Percentiles rank a stretch among this genome's conserved stretches.
Conservation (phyloP, 2,329 filamentous ascomycete species). For the Tolypocladium ovalisporum region DNA sequence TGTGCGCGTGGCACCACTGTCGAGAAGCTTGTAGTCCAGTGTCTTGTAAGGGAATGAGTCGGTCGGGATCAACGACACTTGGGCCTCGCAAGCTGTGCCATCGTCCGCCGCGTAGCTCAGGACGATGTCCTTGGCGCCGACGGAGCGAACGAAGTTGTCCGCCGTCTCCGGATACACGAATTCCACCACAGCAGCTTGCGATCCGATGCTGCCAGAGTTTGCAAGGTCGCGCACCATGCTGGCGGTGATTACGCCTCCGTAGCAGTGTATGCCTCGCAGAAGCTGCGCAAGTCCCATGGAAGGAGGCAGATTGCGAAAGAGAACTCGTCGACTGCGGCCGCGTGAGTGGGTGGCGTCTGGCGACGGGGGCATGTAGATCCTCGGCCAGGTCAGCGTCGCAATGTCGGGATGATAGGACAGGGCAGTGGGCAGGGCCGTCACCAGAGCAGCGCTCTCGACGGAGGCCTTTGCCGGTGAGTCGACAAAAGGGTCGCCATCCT, state of each 20-base stretch:
- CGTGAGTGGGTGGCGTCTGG: accelerated
- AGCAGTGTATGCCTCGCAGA: conserved; percentile 7
- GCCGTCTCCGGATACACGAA: conserved; percentile 6
- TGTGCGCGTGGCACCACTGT: conserved; percentile 1
- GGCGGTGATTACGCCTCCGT: conserved; percentile 5
- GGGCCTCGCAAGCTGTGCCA: background rate
- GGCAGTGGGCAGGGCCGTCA: background rate
- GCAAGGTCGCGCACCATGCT: background rate
- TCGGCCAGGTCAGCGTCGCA: background rate
- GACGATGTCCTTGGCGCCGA: background rate
- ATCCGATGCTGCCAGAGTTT: background rate
- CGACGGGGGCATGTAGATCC: background rate
- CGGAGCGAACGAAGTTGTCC: background rate
- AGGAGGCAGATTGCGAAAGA: conserved; percentile 12
- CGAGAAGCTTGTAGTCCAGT: background rate
- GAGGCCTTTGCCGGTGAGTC: background rate
- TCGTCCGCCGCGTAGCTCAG: background rate
- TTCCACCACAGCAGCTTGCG: conserved; percentile 9
- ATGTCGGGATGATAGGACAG: conserved; percentile 4
- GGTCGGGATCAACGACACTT: conserved; percentile 5
- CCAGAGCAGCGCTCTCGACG: background rate
- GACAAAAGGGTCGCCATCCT: background rate
- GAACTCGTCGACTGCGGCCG: conserved; percentile 9
- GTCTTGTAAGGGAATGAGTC: conserved; percentile 1
- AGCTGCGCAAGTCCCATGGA: conserved; percentile 6